Evolutionary conservation across 768 basidiomycete genomes (phyloP).

Genomic region (Mycena vulgaris): DNA sequence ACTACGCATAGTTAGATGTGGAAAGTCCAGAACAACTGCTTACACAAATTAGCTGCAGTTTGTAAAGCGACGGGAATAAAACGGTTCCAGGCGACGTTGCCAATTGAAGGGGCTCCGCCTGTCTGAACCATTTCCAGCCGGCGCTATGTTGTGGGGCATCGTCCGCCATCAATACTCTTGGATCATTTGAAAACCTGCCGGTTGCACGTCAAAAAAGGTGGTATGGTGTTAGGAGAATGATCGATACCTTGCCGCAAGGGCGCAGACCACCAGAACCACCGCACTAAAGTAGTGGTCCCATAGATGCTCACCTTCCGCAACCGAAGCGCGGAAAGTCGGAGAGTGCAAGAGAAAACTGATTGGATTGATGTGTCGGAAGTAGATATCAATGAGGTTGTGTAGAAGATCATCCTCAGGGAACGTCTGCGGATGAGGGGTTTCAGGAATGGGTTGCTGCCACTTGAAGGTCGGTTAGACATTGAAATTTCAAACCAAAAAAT

Average conservation of each 20-base stretch:
- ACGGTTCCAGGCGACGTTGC: conserved; percentile 33
- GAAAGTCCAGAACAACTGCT: not conserved
- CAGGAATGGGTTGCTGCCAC: conserved; percentile 51
- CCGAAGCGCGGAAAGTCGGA: conserved; percentile 70
- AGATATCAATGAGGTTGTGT: conserved; percentile 53
- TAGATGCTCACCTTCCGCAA: conserved; percentile 60
- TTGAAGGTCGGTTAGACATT: conserved; percentile 32
- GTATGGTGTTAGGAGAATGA: not conserved
- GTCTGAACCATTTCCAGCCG: conserved; percentile 75
- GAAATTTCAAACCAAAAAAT: not conserved
- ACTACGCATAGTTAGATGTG: not conserved
- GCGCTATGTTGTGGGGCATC: conserved; percentile 59
- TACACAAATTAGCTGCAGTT: conserved; percentile 29
- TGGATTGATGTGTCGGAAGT: conserved; percentile 69
- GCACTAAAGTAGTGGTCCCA: conserved; percentile 66
- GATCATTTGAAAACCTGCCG: conserved; percentile 68
- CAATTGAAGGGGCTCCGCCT: conserved; percentile 77
- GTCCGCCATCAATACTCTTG: conserved; percentile 49
- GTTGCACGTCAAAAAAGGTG: not conserved
- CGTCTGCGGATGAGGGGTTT: conserved; percentile 54
- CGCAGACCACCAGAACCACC: conserved; percentile 77
- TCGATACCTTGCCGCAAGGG: conserved; percentile 57
- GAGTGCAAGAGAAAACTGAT: conserved; percentile 76
- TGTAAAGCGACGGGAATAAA: not conserved
- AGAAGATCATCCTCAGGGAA: conserved; percentile 65